Conservation (phyloP, 495 filamentous ascomycete species). For the Penicillium subrubescens region DNA sequence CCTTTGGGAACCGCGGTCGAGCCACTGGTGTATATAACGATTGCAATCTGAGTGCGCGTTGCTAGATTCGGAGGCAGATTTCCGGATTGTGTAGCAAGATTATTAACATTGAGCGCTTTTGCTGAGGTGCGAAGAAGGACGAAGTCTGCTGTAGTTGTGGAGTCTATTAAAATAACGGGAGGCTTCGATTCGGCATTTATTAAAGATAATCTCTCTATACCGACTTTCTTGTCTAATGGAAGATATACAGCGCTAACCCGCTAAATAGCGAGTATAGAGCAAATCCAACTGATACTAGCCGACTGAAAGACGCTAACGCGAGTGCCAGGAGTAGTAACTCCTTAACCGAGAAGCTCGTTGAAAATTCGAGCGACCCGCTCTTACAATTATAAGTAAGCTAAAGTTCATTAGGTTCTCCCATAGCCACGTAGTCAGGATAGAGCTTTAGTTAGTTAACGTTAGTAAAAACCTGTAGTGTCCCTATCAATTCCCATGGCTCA, state of each 20-base stretch:
- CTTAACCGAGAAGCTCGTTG: constrained; percentile 15
- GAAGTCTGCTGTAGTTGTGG: constrained; percentile 6
- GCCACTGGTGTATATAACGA: constrained; percentile 47
- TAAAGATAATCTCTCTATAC: constrained; percentile 31
- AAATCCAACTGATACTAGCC: constrained; percentile 45
- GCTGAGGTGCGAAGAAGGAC: constrained; percentile 1
- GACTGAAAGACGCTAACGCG: constrained; percentile 21
- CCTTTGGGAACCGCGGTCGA: constrained; percentile 44
- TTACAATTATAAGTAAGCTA: constrained; percentile 26
- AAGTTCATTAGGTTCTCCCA: constrained; percentile 12
- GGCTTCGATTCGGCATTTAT: constrained; percentile 29
- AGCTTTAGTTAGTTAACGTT: too few species aligned
- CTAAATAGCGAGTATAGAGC: constrained; percentile 55
- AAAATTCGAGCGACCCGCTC: constrained; percentile 15
- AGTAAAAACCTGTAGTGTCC: too few species aligned
- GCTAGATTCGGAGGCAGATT: not conserved
- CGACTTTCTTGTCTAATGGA: constrained; percentile 52
- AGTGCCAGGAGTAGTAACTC: constrained; percentile 3
- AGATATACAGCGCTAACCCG: constrained; percentile 52
- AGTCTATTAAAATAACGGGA: constrained; percentile 19
- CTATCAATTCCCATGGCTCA: too few species aligned
- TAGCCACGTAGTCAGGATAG: constrained; percentile 12
- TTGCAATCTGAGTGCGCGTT: constrained; percentile 21
- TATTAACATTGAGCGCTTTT: constrained; percentile 17
- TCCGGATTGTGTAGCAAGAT: not conserved